Conservation (phyloP, 306 rosid species). For the Fragaria nilgerrensis region DNA sequence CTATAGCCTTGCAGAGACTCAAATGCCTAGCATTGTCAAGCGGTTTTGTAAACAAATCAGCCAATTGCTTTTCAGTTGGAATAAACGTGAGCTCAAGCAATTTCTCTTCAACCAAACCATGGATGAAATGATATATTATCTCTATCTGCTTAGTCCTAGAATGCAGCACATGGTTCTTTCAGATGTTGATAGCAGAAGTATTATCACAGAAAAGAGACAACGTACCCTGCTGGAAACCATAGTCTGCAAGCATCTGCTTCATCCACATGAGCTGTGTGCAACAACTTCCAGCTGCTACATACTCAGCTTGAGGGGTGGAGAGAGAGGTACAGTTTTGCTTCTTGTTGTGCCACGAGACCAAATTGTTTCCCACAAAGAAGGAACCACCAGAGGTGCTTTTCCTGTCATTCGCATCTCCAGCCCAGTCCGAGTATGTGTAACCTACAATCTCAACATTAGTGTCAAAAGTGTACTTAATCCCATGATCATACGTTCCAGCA, state of each 20-base stretch:
- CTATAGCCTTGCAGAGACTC: too few relatives aligned
- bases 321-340: background rate
- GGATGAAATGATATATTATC: too few relatives aligned
- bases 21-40: too few relatives aligned
- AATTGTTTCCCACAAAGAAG: background rate
- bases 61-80: too few relatives aligned
- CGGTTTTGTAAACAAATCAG: too few relatives aligned
- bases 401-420: background rate
- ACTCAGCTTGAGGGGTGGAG: background rate
- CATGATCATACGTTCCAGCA: background rate
- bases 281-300: background rate
- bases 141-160: background rate
- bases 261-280: background rate
- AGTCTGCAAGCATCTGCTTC: background rate
- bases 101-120: too few relatives aligned
- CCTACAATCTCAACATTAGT: background rate
- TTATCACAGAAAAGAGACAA: background rate
- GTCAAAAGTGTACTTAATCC: background rate
- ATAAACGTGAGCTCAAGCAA: too few relatives aligned
- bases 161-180: background rate
- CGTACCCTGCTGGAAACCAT: background rate
- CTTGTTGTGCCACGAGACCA: background rate
- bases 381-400: background rate
- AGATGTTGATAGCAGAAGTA: background rate
- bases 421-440: background rate